Conservation (phyloP, 768 basidiomycete genomes). For the Trametes elegans region DNA sequence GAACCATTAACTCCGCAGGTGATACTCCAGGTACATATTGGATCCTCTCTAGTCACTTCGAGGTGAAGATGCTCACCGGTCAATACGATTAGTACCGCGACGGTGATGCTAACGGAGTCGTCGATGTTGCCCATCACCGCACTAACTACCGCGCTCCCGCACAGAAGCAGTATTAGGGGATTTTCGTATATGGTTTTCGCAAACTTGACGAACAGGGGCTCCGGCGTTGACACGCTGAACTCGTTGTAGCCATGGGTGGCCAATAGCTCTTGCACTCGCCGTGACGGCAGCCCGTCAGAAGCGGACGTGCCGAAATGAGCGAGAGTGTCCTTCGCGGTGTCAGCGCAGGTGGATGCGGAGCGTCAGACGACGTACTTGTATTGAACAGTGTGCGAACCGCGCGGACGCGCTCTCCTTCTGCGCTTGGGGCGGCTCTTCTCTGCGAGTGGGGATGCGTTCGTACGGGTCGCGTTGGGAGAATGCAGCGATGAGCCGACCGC, state of each 20-base stretch:
- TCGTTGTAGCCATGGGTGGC: slow-evolving; percentile 87
- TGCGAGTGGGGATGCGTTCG: slow-evolving; percentile 30
- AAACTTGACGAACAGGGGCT: slow-evolving; percentile 83
- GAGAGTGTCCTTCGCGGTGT: slow-evolving; percentile 61
- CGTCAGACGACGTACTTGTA: slow-evolving; percentile 49
- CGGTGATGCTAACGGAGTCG: slow-evolving; percentile 89
- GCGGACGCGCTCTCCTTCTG: slow-evolving; percentile 57
- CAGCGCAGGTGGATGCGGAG: background rate
- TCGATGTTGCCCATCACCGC: slow-evolving; percentile 94
- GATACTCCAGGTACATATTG: too few species aligned
- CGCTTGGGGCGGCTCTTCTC: slow-evolving; percentile 6
- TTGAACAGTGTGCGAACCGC: slow-evolving; percentile 62
- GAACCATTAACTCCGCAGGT: too few species aligned
- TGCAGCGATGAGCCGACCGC: slow-evolving; percentile 24
- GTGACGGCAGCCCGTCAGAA: slow-evolving; percentile 57
- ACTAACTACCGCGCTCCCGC: slow-evolving; percentile 87
- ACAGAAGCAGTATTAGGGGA: slow-evolving; percentile 85
- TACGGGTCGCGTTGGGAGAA: slow-evolving; percentile 21
- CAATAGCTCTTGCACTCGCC: slow-evolving; percentile 62
- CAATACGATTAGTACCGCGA: slow-evolving; percentile 90
- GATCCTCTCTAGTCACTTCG: too few species aligned
- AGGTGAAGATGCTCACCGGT: slow-evolving; percentile 59
- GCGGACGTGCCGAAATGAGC: slow-evolving; percentile 65
- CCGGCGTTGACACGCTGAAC: slow-evolving; percentile 81
- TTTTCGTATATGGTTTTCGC: slow-evolving; percentile 95